Evolutionary conservation across 139 green algal genomes (phyloP).

Genomic region (Nannochloris sp.): DNA sequence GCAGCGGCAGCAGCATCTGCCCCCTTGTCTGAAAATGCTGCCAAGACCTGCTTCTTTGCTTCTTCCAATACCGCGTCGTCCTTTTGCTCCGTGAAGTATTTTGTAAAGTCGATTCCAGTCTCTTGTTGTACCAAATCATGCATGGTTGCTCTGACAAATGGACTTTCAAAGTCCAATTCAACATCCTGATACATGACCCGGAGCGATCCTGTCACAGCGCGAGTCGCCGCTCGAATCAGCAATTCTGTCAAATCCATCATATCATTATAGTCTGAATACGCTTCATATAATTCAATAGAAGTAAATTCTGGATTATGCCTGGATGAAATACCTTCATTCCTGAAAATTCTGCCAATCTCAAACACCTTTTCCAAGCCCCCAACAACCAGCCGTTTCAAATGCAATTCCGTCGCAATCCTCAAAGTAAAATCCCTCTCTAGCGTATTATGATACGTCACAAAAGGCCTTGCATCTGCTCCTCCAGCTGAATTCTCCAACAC

Average conservation of each 20-base stretch:
- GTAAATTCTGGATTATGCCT: slow-evolving; percentile 99
- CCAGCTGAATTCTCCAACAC: slow-evolving; percentile 77
- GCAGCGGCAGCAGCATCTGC: slow-evolving; percentile 6
- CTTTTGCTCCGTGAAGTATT: slow-evolving; percentile 6
- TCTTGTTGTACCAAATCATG: slow-evolving; percentile 72
- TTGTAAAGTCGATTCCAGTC: slow-evolving; percentile 30
- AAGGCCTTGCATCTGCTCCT: slow-evolving; percentile 90
- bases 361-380: slow-evolving; percentile 94
- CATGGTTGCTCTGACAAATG: slow-evolving; percentile 87
- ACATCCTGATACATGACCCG: slow-evolving; percentile 71
- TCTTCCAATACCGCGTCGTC: slow-evolving; percentile 27
- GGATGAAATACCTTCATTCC: slow-evolving; percentile 91
- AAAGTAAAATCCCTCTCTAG: slow-evolving; percentile 76
- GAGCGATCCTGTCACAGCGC: slow-evolving; percentile 13
- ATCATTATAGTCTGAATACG: slow-evolving; percentile 92
- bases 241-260: slow-evolving; percentile 96
- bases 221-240: slow-evolving; percentile 57
- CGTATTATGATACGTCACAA: slow-evolving; percentile 94
- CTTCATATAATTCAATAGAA: slow-evolving; percentile 89
- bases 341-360: slow-evolving; percentile 94
- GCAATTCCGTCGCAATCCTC: slow-evolving; percentile 96
- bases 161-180: slow-evolving; percentile 63
- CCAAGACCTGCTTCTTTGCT: slow-evolving; percentile 27
- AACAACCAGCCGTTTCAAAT: slow-evolving; percentile 87
- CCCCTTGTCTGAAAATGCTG: slow-evolving; percentile 22